These are phyloP conservation scores for Trametes polyzona DNA, from an alignment of 1,284 basidiomycete genomes.

Conservation along the genomic window DNA sequence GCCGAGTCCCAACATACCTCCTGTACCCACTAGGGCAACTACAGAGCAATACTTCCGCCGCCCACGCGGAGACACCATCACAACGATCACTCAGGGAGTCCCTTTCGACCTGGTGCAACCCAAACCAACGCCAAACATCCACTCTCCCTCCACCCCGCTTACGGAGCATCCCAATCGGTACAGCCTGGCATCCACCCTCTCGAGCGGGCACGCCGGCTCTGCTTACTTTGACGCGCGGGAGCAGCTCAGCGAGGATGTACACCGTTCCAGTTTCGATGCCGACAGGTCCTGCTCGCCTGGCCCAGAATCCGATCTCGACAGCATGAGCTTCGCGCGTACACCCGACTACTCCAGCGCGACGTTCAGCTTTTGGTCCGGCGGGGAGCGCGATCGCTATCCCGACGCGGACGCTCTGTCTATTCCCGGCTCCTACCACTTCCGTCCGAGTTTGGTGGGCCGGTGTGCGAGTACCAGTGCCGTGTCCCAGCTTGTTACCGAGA, in stretches of 20 bases:
- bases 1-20: not conserved
- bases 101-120: conserved; percentile 25
- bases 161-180: not conserved
- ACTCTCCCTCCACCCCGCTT: not conserved
- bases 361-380: conserved; percentile 20
- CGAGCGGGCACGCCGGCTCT: conserved; percentile 12
- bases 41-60: conserved; percentile 2
- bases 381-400: conserved; percentile 7
- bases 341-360: conserved; percentile 23
- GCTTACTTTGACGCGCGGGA: conserved; percentile 19
- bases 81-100: conserved; percentile 24
- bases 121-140: not conserved
- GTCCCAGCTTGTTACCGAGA: conserved; percentile 12
- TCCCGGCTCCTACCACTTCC: conserved; percentile 12
- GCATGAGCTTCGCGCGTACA: conserved; percentile 37
- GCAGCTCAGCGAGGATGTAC: conserved; percentile 16
- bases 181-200: conserved; percentile 7
- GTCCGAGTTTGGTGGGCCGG: not conserved
- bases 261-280: not conserved
- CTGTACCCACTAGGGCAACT: not conserved
- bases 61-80: conserved; percentile 18
- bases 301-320: conserved; percentile 33
- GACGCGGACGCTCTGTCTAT: conserved; percentile 11
- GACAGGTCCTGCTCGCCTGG: conserved; percentile 25
- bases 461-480: conserved; percentile 10